Conservation (phyloP, 495 filamentous ascomycete species). For the Xylaria bambusicola region DNA sequence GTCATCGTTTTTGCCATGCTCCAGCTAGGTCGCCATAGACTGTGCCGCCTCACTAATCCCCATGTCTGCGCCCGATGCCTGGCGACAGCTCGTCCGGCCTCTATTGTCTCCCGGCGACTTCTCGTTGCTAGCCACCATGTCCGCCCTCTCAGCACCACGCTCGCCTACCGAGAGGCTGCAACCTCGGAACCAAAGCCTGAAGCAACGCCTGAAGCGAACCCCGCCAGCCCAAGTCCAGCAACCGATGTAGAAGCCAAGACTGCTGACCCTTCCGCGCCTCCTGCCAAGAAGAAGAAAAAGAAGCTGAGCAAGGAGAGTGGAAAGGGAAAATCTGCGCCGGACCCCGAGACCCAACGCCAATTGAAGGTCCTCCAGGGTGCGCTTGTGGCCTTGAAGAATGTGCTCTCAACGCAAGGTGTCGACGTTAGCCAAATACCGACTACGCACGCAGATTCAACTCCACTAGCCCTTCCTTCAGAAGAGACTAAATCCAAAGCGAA, state of each 20-base stretch:
- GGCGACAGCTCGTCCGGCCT: conserved; percentile 8
- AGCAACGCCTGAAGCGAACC: too few relatives aligned
- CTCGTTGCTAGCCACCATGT: conserved; percentile 7
- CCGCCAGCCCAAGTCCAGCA: background rate
- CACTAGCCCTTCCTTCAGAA: background rate
- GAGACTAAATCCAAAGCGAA: background rate
- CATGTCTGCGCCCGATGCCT: conserved; percentile 32
- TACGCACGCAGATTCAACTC: background rate
- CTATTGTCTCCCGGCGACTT: background rate
- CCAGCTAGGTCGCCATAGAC: conserved; percentile 28
- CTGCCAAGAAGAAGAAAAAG: background rate
- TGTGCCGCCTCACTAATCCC: conserved; percentile 26
- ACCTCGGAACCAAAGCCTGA: too few relatives aligned
- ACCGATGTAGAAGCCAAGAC: background rate
- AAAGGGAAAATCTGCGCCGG: background rate
- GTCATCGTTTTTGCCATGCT: conserved; percentile 33
- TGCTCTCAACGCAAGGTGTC: conserved; percentile 28
- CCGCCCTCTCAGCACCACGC: conserved; percentile 14
- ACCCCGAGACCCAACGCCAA: conserved; percentile 18
- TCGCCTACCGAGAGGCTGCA: background rate
- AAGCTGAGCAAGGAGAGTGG: conserved; percentile 7
- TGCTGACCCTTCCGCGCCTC: background rate
- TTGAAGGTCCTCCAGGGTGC: conserved; percentile 27
- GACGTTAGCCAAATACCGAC: conserved; percentile 25
- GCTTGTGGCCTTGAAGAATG: conserved; percentile 27